Evolutionary conservation across 169 alveolate genomes (phyloP).

Genomic region (Plasmodium relictum): DNA sequence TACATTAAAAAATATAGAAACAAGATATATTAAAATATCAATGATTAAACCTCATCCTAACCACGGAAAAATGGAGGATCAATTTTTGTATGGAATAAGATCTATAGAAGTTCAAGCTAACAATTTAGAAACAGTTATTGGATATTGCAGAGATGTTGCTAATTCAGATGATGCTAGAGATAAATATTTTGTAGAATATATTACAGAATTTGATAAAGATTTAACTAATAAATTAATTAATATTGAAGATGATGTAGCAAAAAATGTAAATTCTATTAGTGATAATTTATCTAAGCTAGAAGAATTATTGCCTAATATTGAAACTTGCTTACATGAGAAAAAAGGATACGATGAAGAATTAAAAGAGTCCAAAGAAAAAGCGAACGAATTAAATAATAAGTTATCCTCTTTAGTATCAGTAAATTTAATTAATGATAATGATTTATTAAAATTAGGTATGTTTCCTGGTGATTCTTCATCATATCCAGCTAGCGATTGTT

Average conservation of each 20-base stretch:
- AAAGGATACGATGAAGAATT: conserved; percentile 80
- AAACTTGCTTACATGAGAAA: conserved; percentile 85
- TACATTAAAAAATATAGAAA: conserved; percentile 83
- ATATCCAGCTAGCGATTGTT: conserved; percentile 93
- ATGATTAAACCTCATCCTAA: conserved; percentile 92
- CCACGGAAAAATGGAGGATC: conserved; percentile 87
- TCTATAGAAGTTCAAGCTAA: conserved; percentile 89
- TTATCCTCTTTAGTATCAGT: conserved; percentile 73
- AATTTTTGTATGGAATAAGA: conserved; percentile 90
- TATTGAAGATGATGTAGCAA: conserved; percentile 88
- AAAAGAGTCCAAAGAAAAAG: conserved; percentile 80
- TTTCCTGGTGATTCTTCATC: conserved; percentile 87
- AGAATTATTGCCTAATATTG: conserved; percentile 85
- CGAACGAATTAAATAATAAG: conserved; percentile 78
- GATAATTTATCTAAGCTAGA: conserved; percentile 85
- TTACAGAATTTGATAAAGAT: conserved; percentile 85
- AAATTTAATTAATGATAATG: conserved; percentile 68
- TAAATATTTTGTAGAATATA: conserved; percentile 91
- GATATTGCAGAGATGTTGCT: conserved; percentile 92
- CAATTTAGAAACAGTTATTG: conserved; percentile 87
- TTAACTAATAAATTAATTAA: conserved; percentile 84
- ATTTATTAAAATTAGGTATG: conserved; percentile 77
- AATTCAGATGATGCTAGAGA: conserved; percentile 92
- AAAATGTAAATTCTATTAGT: conserved; percentile 84
- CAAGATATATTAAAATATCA: conserved; percentile 84